Percentiles rank a stretch among this genome's conserved stretches.
These are phyloP conservation scores for Astrothelium macrocarpum DNA, from an alignment of 495 filamentous ascomycete genomes.

Conservation along the genomic window DNA sequence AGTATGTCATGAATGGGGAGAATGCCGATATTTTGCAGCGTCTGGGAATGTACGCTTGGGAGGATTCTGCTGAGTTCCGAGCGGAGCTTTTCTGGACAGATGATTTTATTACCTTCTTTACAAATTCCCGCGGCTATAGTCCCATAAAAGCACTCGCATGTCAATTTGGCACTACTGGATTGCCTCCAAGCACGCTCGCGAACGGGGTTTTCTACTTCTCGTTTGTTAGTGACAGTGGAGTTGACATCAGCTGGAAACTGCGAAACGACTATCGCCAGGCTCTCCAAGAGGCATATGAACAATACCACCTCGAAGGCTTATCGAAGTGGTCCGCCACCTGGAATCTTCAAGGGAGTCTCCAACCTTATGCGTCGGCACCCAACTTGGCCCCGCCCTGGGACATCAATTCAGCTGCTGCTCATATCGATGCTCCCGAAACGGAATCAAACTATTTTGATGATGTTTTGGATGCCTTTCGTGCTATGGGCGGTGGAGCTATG, in stretches of 20 bases:
- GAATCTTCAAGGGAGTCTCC: conserved; percentile 3
- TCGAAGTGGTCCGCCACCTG: background rate
- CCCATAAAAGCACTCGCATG: background rate
- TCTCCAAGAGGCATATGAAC: background rate
- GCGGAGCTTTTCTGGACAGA: conserved; percentile 2
- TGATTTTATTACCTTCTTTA: background rate
- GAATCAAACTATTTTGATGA: conserved; percentile 2
- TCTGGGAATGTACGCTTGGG: background rate
- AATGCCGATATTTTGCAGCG: background rate
- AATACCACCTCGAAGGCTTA: background rate
- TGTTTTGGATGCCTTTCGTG: background rate
- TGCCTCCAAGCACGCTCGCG: background rate
- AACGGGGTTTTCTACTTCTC: background rate
- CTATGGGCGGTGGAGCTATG: background rate
- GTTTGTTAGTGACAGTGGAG: background rate
- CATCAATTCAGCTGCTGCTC: background rate
- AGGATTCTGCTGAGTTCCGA: background rate
- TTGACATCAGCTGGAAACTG: background rate
- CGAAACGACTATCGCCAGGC: conserved; percentile 3
- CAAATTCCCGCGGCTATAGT: background rate
- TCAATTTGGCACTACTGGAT: background rate
- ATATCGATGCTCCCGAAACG: background rate
- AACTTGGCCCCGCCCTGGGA: background rate
- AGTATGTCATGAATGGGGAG: background rate
- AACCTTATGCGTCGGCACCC: background rate